These are phyloP conservation scores for Emydomyces testavorans DNA, from an alignment of 2,329 filamentous ascomycete species.

Conservation along the genomic window DNA sequence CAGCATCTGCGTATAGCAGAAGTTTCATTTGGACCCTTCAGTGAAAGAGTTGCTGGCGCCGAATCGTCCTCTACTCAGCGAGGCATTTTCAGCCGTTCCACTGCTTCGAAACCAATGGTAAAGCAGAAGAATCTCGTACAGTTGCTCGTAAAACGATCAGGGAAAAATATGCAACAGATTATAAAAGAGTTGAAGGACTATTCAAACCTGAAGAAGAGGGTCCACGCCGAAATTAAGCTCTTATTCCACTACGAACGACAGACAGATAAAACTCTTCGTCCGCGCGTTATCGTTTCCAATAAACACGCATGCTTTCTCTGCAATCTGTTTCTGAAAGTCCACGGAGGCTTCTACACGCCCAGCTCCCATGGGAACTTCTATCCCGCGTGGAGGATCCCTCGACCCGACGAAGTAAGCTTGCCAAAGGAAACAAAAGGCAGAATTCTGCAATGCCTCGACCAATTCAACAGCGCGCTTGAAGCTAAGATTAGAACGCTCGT, in stretches of 20 bases:
- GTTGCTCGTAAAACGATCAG: neutral
- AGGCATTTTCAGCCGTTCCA: neutral
- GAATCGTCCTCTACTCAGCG: neutral
- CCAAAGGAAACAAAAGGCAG: neutral
- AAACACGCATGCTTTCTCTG: conserved; percentile 15
- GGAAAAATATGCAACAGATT: neutral
- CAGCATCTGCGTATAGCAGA: neutral
- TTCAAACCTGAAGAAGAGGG: neutral
- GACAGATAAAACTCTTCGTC: neutral
- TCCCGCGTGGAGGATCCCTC: conserved; percentile 13
- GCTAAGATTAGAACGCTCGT: neutral
- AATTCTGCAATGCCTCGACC: neutral
- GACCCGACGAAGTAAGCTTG: neutral
- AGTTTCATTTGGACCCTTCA: neutral
- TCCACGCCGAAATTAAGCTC: conserved; percentile 15
- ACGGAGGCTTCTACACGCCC: conserved; percentile 13
- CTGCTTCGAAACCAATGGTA: neutral
- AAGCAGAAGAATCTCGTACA: neutral
- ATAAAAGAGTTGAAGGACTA: neutral
- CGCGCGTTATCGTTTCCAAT: conserved; percentile 13
- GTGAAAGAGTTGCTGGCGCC: neutral
- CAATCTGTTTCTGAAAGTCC: conserved; percentile 11
- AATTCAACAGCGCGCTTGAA: neutral
- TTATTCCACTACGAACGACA: conserved; percentile 14
- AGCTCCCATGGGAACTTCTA: conserved; percentile 14